Evolutionary conservation across 108 stramenopile genomes (phyloP).

Genomic region (Pseudonitzschia delicatissima): DNA sequence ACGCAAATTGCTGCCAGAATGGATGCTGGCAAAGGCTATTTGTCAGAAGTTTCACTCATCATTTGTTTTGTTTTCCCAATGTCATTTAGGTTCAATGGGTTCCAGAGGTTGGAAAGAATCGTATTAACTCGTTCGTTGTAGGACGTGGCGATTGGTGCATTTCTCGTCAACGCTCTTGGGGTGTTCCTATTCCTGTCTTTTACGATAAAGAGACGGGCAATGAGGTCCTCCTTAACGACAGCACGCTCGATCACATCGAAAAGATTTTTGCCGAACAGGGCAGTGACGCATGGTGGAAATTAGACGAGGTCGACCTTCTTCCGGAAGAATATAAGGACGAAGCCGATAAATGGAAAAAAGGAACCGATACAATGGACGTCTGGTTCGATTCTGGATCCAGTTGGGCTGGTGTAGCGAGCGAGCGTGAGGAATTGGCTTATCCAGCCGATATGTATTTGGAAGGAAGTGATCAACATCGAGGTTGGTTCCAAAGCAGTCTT

Average conservation of each 20-base stretch:
- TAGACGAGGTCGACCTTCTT: slow-evolving; percentile 86
- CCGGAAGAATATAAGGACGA: slow-evolving; percentile 78
- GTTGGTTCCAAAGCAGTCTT: slow-evolving; percentile 98
- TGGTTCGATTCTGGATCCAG: slow-evolving; percentile 99
- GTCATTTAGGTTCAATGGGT: slow-evolving; percentile 83
- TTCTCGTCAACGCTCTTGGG: slow-evolving; percentile 97
- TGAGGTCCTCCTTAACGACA: slow-evolving; percentile 82
- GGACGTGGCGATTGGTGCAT: slow-evolving; percentile 98
- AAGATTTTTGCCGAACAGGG: slow-evolving; percentile 88
- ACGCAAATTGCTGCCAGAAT: too few relatives aligned
- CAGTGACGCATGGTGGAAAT: slow-evolving; percentile 96
- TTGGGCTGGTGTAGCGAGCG: slow-evolving; percentile 92
- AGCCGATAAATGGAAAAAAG: slow-evolving; percentile 91
- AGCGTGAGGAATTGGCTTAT: slow-evolving; percentile 79
- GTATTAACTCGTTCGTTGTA: slow-evolving; percentile 81
- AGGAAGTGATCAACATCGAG: slow-evolving; percentile 96
- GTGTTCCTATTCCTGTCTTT: slow-evolving; percentile 98
- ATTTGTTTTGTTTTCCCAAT: slow-evolving; percentile 10
- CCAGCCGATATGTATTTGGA: slow-evolving; percentile 93
- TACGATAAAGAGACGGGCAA: slow-evolving; percentile 84
- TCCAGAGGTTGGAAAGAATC: slow-evolving; percentile 92
- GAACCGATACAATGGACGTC: slow-evolving; percentile 99
- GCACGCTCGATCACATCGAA: slow-evolving; percentile 84
- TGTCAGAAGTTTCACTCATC: neutral
- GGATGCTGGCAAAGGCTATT: too few relatives aligned